Conservation (phyloP, 1,139 yeast genomes). For the Lodderomyces theae region DNA sequence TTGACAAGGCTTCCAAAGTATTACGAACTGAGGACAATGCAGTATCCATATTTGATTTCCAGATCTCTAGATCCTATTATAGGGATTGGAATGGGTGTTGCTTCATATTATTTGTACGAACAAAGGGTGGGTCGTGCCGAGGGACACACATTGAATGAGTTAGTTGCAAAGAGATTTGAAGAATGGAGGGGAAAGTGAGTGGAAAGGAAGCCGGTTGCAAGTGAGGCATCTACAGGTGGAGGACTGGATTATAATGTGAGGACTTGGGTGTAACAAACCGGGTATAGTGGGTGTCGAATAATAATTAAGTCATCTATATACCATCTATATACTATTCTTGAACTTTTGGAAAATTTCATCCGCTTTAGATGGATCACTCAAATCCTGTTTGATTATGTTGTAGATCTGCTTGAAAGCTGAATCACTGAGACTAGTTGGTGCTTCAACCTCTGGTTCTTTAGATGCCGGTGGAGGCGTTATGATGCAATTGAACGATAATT, state of each 20-base stretch:
- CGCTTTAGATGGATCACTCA: constrained; percentile 27
- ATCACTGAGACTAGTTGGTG: constrained; percentile 15
- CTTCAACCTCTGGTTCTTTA: constrained; percentile 7
- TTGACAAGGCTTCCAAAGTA: too few species aligned
- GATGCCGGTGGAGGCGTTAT: constrained; percentile 22
- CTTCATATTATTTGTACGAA: constrained; percentile 62
- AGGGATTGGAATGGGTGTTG: constrained; percentile 56
- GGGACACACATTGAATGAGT: constrained; percentile 57
- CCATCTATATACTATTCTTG: constrained; percentile 7
- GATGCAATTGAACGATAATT: constrained; percentile 37
- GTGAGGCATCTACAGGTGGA: too few species aligned
- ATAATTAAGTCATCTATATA: neutral
- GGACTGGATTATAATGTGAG: too few species aligned
- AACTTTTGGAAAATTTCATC: constrained; percentile 9
- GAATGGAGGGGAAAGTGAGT: constrained; percentile 8
- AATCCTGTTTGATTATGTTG: constrained; percentile 28
- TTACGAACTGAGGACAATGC: too few species aligned
- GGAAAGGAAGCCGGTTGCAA: too few species aligned
- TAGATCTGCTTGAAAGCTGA: constrained; percentile 35
- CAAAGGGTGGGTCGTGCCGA: constrained; percentile 49
- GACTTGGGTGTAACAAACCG: too few species aligned
- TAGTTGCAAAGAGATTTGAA: constrained; percentile 20
- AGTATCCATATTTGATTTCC: constrained; percentile 38
- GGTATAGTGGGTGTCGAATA: too few species aligned
- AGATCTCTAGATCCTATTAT: constrained; percentile 55